Base-by-base conservation (phyloP, 352 stramenopile species). In the Pythium plurisporium region DNA sequence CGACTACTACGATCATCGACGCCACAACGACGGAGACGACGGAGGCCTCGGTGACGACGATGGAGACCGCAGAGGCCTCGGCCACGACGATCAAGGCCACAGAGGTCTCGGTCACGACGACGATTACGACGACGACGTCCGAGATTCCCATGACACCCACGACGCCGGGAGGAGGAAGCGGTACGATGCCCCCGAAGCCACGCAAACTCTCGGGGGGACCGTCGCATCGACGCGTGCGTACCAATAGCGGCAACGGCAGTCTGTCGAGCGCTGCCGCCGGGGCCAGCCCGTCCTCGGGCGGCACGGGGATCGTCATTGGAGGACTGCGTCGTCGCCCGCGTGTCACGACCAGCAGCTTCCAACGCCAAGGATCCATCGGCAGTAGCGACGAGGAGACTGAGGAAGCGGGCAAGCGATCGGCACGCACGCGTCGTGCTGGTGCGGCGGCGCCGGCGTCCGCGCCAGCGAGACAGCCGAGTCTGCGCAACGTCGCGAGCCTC, bases 401-500 rank as follows among this genome's bases (percentile, higher is more conserved):
- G 20, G 23, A 37, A 9, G 26, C 15, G 9, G 0, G n/a, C 42
- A 9, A 55, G 25, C n/a, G 27, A 27, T 11, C 46, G 30, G 19
- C 30, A 31, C 46, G 30, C 19, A n/a, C 23, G 29, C 26, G 10
- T 4, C 19, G 45, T 8, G 9, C 15, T n/a, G 15, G 4, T 15
- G 33, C 43, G 33, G 30, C 44, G 9, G 14, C 26, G 4, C 8
- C 42, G 42, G 15, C 42, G 11, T 20, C 27, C 7, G 10, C 29
- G 5, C 20, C 34, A 11, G 46, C 46, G 52, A 67, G 72, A 20
- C 69, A 84, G 54, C 42, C 62, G 27, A 89, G 79, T 57, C 59
- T 91, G 31, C 74, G 70, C 49, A 87, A 86, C 45, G 79, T 88
- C 52, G 80, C 80, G 59, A 67, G 73, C 9, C 53, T 86, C 3